Evolutionary conservation across 1,284 basidiomycete genomes (phyloP), one percentile per base, ranked within the genome.

Genomic region (Leccinum variabile): DNA sequence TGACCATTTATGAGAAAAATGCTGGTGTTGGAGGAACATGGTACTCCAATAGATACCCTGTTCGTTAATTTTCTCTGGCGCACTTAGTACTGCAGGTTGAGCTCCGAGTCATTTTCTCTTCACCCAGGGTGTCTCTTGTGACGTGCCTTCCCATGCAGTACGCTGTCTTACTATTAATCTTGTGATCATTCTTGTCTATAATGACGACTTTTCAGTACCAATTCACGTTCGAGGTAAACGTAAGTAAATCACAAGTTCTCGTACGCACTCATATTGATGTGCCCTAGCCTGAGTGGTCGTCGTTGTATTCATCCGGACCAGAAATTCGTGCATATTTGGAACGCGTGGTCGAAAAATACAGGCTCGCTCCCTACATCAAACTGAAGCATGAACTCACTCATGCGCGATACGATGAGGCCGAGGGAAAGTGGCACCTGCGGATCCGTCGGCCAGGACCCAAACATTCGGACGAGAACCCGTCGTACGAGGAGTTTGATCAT

Each of bases 321-420:
- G 86, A 89, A 71, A 87, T 88, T 53, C 80, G 76, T 35, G 69
- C 72, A 3, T 85, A 88, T 68, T 71, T 88, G 32, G 77, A 83
- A 59, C 72, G 75, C 44, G 77, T 86, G n/a, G 83, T 81, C 9
- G 81, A 85, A 32, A 87, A 85, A 69, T 87, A 85, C 72, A 80
- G 83, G 59, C 77, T 89, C 41, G 72, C 77, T 60, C 78, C 78
- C 3, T 81, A 81, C 69, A 82, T 87, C 67, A 82, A 82, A 59
- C 79, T 86, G 14, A 76, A 77, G 6, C 85, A 87, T 70, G 81
- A 82, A 61, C 73, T 89, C 57, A 74, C 77, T 3, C 72, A 77
- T 41, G 85, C 85, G 3, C 70, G 73, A 25, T 89, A 83, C 72
- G 72, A 83, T 66, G 84, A 85, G 59, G 63, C 69, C 4, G 69